A percentile compares a stretch with the other conserved stretches of the same genome.
Conservation (phyloP, 2,329 filamentous ascomycete species). For the Sporothrix inflata region DNA sequence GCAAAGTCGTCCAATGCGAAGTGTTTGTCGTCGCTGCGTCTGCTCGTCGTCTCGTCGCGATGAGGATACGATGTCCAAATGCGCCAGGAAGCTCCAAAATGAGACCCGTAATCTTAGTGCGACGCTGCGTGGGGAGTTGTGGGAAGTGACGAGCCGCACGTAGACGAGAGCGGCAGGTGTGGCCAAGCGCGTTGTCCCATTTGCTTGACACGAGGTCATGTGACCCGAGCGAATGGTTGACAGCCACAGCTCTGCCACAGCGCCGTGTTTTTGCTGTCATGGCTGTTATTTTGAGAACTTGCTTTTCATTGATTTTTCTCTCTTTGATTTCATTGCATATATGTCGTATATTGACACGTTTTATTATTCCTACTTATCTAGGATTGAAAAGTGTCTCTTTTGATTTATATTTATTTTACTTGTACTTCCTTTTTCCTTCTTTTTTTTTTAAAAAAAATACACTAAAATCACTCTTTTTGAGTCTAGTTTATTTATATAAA, state of each 20-base stretch:
- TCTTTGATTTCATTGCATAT: too few species aligned
- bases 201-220: slow-evolving; percentile 3
- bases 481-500: too few species aligned
- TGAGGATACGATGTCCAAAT: slow-evolving; percentile 5
- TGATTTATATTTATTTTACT: too few species aligned
- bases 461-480: too few species aligned
- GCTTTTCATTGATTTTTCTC: too few species aligned
- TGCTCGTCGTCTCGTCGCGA: not conserved
- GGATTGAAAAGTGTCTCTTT: too few species aligned
- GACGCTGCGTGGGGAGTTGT: not conserved
- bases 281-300: not conserved
- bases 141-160: slow-evolving; percentile 18
- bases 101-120: slow-evolving; percentile 11
- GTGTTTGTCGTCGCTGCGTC: not conserved
- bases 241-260: not conserved
- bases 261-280: not conserved
- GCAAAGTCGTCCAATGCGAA: not conserved
- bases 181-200: not conserved
- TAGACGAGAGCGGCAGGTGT: slow-evolving; percentile 8
- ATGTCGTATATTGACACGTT: too few species aligned
- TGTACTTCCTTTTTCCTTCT: too few species aligned
- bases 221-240: not conserved
- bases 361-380: too few species aligned
- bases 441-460: too few species aligned
- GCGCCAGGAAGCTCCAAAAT: slow-evolving; percentile 2